Conservation (phyloP, 2,329 filamentous ascomycete species). For the Hypoxylon rubiginosum region DNA sequence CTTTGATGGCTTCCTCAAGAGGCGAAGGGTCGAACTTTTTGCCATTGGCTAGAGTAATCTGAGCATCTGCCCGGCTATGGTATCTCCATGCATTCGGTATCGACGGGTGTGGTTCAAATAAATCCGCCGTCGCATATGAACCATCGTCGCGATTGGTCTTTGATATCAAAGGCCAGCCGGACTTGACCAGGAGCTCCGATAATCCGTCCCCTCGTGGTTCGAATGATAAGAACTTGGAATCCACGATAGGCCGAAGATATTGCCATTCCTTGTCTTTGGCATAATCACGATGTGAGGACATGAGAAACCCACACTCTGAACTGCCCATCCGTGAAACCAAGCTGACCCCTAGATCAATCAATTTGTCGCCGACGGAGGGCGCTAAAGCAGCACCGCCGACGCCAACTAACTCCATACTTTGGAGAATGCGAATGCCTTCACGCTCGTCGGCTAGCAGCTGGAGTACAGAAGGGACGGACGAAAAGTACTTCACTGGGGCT, state of each 20-base stretch:
- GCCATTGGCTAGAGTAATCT: conserved; percentile 73
- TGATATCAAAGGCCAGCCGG: conserved; percentile 70
- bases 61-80: conserved; percentile 71
- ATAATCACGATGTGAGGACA: conserved; percentile 72
- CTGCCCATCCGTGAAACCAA: conserved; percentile 75
- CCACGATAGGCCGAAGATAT: conserved; percentile 62
- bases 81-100: conserved; percentile 72
- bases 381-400: conserved; percentile 74
- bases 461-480: conserved; percentile 71
- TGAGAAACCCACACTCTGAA: conserved; percentile 74
- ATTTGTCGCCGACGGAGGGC: conserved; percentile 63
- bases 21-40: conserved; percentile 78
- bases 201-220: conserved; percentile 59
- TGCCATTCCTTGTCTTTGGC: conserved; percentile 70
- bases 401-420: conserved; percentile 70
- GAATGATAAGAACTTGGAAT: conserved; percentile 57
- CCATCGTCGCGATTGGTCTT: conserved; percentile 71
- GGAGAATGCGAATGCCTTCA: conserved; percentile 58
- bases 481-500: conserved; percentile 67
- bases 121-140: conserved; percentile 72
- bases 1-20: conserved; percentile 67
- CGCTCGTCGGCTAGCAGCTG: conserved; percentile 64
- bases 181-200: conserved; percentile 68
- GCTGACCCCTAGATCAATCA: conserved; percentile 65
- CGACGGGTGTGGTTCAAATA: conserved; percentile 68